phyloP scores from a whole-genome alignment of 139 green algal species.

The Picochlorum costavermella region DNA sequence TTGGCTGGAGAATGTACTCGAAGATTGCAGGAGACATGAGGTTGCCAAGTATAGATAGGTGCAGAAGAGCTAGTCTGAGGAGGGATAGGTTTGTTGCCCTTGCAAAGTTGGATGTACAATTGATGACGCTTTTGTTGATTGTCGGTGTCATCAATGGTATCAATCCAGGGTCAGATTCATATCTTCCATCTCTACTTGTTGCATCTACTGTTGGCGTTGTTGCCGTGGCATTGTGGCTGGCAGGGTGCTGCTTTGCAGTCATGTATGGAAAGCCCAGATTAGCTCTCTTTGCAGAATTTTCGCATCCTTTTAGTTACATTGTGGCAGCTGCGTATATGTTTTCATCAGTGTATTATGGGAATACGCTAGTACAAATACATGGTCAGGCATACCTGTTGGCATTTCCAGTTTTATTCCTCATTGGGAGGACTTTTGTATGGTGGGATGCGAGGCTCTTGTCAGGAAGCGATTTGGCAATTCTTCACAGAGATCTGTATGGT shows the following conservation, averaged over 20 bases:
- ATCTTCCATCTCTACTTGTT: conserved; percentile 1
- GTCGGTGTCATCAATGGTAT: conserved; percentile 12
- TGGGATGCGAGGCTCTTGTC: conserved; percentile 16
- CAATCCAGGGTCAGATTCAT: conserved; percentile 4
- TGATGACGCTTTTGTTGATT: conserved; percentile 14
- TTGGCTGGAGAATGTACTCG: conserved; percentile 31
- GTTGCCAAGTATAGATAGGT: conserved; percentile 1
- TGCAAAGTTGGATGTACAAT: conserved; percentile 24
- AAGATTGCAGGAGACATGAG: conserved; percentile 4
- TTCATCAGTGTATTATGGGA: conserved; percentile 1
- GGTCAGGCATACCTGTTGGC: conserved; percentile 19
- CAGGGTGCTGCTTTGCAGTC: conserved; percentile 7
- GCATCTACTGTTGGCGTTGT: not conserved
- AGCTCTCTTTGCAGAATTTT: conserved; percentile 12
- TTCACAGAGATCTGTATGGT: not conserved
- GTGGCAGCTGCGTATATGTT: conserved; percentile 15
- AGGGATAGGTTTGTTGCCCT: conserved; percentile 21
- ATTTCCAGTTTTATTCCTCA: conserved; percentile 21
- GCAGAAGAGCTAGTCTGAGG: not conserved
- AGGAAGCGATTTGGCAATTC: conserved; percentile 1
- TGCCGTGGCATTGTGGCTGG: not conserved
- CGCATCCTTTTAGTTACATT: conserved; percentile 14
- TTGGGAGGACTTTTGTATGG: conserved; percentile 9
- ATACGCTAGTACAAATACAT: conserved; percentile 11
- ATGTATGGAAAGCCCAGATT: not conserved